A percentile compares a stretch with the other conserved stretches of the same genome.
Evolutionary conservation across 306 rosid genomes (phyloP).

Genomic region (Geum urbanum): DNA sequence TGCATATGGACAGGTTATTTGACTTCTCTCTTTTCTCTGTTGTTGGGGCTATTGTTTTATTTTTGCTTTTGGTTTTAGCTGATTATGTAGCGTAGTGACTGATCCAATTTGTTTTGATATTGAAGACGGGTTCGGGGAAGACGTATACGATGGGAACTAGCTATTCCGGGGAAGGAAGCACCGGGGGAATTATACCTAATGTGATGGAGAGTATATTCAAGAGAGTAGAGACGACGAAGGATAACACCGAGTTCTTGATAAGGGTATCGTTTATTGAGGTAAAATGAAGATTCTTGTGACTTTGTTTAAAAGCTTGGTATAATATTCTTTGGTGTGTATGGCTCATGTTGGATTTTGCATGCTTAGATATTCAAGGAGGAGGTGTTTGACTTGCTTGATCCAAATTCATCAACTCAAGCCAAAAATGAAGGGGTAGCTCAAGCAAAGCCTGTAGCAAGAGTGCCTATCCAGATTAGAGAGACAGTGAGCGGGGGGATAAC

Average conservation of each 20-base stretch:
- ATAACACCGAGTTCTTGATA: slow-evolving; percentile 56
- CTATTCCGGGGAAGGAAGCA: slow-evolving; percentile 58
- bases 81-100: not conserved
- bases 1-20: slow-evolving; percentile 87
- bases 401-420: slow-evolving; percentile 36
- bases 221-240: slow-evolving; percentile 40
- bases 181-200: slow-evolving; percentile 63
- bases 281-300: not conserved
- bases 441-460: slow-evolving; percentile 48
- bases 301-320: not conserved
- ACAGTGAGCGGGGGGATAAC: slow-evolving; percentile 82
- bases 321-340: not conserved
- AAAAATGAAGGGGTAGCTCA: slow-evolving; percentile 43
- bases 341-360: slow-evolving; percentile 12
- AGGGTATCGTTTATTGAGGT: slow-evolving; percentile 95
- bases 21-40: not conserved
- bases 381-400: slow-evolving; percentile 79
- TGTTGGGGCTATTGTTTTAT: not conserved
- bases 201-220: slow-evolving; percentile 65
- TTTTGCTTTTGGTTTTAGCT: not conserved
- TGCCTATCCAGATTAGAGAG: slow-evolving; percentile 87
- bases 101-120: slow-evolving; percentile 17
- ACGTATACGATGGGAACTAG: slow-evolving; percentile 66
- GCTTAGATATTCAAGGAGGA: slow-evolving; percentile 89
- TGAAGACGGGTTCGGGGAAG: slow-evolving; percentile 92